Percentiles rank a stretch among this genome's conserved stretches.
Evolutionary conservation across 2,329 filamentous ascomycete species (phyloP).

Genomic region (Colletotrichum magnum): DNA sequence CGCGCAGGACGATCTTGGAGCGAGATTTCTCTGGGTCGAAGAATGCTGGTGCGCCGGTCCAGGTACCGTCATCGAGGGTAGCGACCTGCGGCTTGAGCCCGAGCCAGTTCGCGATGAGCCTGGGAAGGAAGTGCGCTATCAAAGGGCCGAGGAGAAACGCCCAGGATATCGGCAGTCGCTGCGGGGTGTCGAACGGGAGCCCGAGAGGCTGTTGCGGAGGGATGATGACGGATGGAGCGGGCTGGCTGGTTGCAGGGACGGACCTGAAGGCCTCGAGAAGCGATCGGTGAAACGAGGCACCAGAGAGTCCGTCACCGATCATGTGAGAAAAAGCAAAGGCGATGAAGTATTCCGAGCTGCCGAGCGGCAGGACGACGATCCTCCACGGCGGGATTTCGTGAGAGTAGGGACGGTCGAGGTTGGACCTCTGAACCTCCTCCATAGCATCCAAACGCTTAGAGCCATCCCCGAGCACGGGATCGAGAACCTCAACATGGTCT

Average conservation of each 20-base stretch:
- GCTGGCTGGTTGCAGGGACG: neutral
- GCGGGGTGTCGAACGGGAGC: constrained; percentile 54
- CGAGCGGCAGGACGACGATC: constrained; percentile 53
- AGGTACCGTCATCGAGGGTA: constrained; percentile 49
- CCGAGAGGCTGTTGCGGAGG: constrained; percentile 45
- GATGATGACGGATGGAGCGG: constrained; percentile 12
- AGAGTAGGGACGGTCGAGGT: constrained; percentile 52
- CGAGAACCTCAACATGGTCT: constrained; percentile 54
- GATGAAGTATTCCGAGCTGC: constrained; percentile 48
- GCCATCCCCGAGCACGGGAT: neutral
- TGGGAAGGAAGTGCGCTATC: constrained; percentile 54
- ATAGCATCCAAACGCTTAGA: constrained; percentile 35
- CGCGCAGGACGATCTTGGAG: constrained; percentile 50
- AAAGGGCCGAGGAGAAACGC: constrained; percentile 57
- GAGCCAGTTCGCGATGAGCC: constrained; percentile 48
- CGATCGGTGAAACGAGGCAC: constrained; percentile 57
- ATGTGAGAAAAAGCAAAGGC: constrained; percentile 60
- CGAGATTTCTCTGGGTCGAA: constrained; percentile 45
- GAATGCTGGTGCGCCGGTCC: constrained; percentile 48
- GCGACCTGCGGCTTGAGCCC: constrained; percentile 49
- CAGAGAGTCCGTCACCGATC: constrained; percentile 59
- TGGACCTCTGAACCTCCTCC: constrained; percentile 45
- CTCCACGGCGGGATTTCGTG: constrained; percentile 56
- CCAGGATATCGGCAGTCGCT: constrained; percentile 59
- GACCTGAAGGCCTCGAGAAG: constrained; percentile 49